Base-by-base conservation (phyloP, 495 filamentous ascomycete species). In the Hypoxylon fuscum region DNA sequence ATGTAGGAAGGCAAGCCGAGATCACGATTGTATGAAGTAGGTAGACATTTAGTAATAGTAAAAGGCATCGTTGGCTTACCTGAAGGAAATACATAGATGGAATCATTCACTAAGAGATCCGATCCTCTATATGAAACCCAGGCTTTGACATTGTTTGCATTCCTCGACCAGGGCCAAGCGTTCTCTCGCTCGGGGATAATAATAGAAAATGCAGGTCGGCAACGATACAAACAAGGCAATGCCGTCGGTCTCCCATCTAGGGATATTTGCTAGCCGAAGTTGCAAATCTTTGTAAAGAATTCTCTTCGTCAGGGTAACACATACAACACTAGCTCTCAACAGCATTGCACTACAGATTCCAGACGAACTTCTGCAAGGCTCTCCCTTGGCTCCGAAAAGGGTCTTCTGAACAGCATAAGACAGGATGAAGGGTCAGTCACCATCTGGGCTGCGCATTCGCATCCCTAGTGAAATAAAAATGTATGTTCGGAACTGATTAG, bases 241-340 rank as follows among this genome's bases (percentile, higher is more conserved):
- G 21, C 42, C n/a, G 46, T 61, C 63, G 62, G 62, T 66, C 44
- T 53, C 50, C 57, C 25, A 62, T 61, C 48, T 48, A 25, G 63
- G 47, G 62, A 58, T 49, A 49, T 44, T 14, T 60, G 27, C 31
- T 41, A 35, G 55, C 62, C 44, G 54, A 58, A 29, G 35, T n/a
- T n/a, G n/a, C n/a, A n/a, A n/a, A n/a, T n/a, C n/a, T n/a, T n/a
- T n/a, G n/a, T n/a, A n/a, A n/a, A n/a, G n/a, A n/a, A n/a, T n/a
- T n/a, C n/a, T n/a, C n/a, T n/a, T n/a, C n/a, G n/a, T n/a, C n/a
- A n/a, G n/a, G n/a, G n/a, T n/a, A n/a, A n/a, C n/a, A n/a, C n/a
- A n/a, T n/a, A n/a, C n/a, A n/a, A n/a, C n/a, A n/a, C n/a, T n/a
- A n/a, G n/a, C n/a, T n/a, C n/a, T n/a, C n/a, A 5, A 6, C 49